Conservation (phyloP, 805 yeast genomes). For the Yarrowia bubula region DNA sequence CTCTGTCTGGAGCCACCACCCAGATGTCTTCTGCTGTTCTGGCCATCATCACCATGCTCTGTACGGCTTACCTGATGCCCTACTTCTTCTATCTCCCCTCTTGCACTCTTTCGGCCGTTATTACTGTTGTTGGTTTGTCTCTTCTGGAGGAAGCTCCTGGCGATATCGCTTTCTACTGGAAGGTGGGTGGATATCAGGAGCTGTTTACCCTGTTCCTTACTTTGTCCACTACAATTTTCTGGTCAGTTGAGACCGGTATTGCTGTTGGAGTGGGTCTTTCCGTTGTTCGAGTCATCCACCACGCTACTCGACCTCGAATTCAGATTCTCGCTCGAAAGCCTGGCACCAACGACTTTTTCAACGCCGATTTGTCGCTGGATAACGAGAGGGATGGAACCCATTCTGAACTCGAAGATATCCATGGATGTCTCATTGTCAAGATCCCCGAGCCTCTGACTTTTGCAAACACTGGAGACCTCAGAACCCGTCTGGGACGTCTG, state of each 20-base stretch:
- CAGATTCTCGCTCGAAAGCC: slow-evolving; percentile 74
- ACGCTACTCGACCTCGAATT: slow-evolving; percentile 77
- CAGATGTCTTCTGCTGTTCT: slow-evolving; percentile 80
- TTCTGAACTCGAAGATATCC: slow-evolving; percentile 46
- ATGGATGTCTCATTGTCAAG: slow-evolving; percentile 73
- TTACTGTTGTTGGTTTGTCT: slow-evolving; percentile 72
- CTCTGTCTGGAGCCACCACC: slow-evolving; percentile 82
- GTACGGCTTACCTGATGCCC: slow-evolving; percentile 58
- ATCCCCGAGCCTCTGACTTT: slow-evolving; percentile 88
- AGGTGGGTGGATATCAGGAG: slow-evolving; percentile 74
- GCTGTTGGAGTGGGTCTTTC: slow-evolving; percentile 83
- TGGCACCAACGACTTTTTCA: slow-evolving; percentile 59
- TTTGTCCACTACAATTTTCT: slow-evolving; percentile 58
- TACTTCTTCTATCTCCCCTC: slow-evolving; percentile 71
- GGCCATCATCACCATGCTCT: slow-evolving; percentile 70
- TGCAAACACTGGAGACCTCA: slow-evolving; percentile 77
- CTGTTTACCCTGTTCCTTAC: slow-evolving; percentile 66
- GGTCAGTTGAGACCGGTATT: slow-evolving; percentile 86
- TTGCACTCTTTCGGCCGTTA: slow-evolving; percentile 76
- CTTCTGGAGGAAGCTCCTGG: slow-evolving; percentile 81
- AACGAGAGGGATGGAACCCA: slow-evolving; percentile 39
- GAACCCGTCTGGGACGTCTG: slow-evolving; percentile 61
- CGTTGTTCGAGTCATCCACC: slow-evolving; percentile 71
- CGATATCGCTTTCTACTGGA: slow-evolving; percentile 71
- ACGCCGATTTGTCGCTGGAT: slow-evolving; percentile 56